These are phyloP conservation scores for Verticillium zaregamsianum DNA, from an alignment of 2,329 filamentous ascomycete genomes.

Conservation along the genomic window DNA sequence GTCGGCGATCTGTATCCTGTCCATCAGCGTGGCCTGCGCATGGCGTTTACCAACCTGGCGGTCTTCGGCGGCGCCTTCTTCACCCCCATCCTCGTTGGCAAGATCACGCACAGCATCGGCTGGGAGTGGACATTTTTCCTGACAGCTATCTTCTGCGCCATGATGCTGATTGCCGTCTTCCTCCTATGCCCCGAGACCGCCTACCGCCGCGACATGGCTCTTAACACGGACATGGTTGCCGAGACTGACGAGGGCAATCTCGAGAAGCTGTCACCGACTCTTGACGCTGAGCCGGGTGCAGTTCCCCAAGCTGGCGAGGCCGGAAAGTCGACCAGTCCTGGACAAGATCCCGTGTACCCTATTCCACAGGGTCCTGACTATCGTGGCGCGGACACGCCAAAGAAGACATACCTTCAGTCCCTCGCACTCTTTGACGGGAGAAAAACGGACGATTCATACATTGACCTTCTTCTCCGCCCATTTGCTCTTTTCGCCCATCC, in stretches of 20 bases:
- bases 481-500: slow-evolving; percentile 82
- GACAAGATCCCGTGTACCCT: background rate
- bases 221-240: slow-evolving; percentile 65
- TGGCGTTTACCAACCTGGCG: slow-evolving; percentile 69
- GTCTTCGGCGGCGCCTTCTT: slow-evolving; percentile 55
- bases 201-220: slow-evolving; percentile 59
- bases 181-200: slow-evolving; percentile 80
- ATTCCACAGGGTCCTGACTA: slow-evolving; percentile 8
- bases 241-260: slow-evolving; percentile 14
- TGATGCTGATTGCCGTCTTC: slow-evolving; percentile 65
- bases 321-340: background rate
- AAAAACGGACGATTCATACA: slow-evolving; percentile 73
- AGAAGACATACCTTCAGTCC: slow-evolving; percentile 56
- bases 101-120: slow-evolving; percentile 71
- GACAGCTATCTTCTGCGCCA: slow-evolving; percentile 75
- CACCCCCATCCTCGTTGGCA: slow-evolving; percentile 87
- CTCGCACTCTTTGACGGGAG: slow-evolving; percentile 74
- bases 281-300: background rate
- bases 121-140: slow-evolving; percentile 90
- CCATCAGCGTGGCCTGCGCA: slow-evolving; percentile 76
- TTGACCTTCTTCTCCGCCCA: slow-evolving; percentile 62
- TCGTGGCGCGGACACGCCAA: slow-evolving; percentile 24
- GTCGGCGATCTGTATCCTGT: slow-evolving; percentile 91
- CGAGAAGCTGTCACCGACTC: background rate
- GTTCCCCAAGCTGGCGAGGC: background rate